Conservation (phyloP, 768 basidiomycete genomes). For the Psilocybe cubensis region DNA sequence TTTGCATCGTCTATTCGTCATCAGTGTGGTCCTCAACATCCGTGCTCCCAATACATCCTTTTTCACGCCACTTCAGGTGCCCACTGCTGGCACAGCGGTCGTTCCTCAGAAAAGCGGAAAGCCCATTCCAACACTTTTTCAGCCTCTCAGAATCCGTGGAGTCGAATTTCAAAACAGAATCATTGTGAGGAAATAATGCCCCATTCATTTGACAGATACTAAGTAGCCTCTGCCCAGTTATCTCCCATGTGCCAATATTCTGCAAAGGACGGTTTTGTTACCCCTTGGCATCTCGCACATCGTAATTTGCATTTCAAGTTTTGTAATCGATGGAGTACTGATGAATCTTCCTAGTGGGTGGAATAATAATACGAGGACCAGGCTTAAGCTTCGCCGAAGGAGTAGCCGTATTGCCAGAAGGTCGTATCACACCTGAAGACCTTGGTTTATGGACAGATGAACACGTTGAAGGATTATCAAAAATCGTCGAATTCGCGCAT, state of each 20-base stretch:
- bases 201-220: not conserved
- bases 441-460: conserved; percentile 63
- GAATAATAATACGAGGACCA: conserved; percentile 52
- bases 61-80: conserved; percentile 49
- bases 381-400: conserved; percentile 67
- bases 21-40: conserved; percentile 32
- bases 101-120: conserved; percentile 42
- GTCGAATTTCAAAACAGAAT: conserved; percentile 59
- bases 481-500: conserved; percentile 71
- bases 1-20: not conserved
- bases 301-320: conserved; percentile 39
- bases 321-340: conserved; percentile 19
- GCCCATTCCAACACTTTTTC: conserved; percentile 41
- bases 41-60: conserved; percentile 45
- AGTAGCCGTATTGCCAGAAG: conserved; percentile 55
- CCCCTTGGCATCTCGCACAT: conserved; percentile 64
- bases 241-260: conserved; percentile 68
- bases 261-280: conserved; percentile 51
- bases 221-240: conserved; percentile 31
- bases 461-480: conserved; percentile 33
- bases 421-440: conserved; percentile 66
- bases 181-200: conserved; percentile 28
- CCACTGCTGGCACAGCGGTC: conserved; percentile 46
- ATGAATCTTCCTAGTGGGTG: conserved; percentile 39
- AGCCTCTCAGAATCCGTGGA: conserved; percentile 57